Percentiles rank a stretch among this genome's conserved stretches.
phyloP scores from a whole-genome alignment of 176 grass and related monocot species.

The Thalia dealbata region DNA sequence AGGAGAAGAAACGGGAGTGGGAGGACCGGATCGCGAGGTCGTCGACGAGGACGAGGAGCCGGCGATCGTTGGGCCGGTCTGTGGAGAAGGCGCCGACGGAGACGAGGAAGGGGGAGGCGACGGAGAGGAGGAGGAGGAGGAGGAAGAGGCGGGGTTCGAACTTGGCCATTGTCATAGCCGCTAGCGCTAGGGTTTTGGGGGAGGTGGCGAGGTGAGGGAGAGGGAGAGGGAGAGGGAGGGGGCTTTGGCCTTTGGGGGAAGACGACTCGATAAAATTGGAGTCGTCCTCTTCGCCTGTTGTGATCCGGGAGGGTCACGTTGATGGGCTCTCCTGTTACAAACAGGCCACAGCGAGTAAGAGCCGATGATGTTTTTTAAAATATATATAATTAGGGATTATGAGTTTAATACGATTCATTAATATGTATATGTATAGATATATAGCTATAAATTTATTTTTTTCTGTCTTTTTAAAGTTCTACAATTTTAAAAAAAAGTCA shows the following conservation, averaged over 20 bases:
- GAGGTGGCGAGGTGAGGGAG: not conserved
- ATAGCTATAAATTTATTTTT: no score
- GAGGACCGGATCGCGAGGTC: slow-evolving; percentile 72
- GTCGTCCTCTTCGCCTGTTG: not conserved
- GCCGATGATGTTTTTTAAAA: not conserved
- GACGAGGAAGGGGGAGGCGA: slow-evolving; percentile 4
- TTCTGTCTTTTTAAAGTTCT: no score
- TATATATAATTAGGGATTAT: no score
- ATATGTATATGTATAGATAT: no score
- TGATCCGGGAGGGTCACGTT: not conserved
- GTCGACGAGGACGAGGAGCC: slow-evolving; percentile 72
- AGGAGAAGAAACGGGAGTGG: slow-evolving; percentile 68
- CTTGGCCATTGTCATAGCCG: slow-evolving; percentile 29
- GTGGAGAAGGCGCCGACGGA: slow-evolving; percentile 4
- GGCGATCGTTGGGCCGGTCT: slow-evolving; percentile 40
- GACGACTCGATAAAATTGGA: not conserved
- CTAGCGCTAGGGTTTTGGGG: slow-evolving; percentile 29
- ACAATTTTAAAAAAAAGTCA: no score
- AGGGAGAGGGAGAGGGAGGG: no score
- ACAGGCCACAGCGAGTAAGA: not conserved
- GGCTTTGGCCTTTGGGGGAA: not conserved
- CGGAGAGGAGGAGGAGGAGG: slow-evolving; percentile 10
- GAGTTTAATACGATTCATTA: no score
- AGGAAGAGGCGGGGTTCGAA: not conserved
- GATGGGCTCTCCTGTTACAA: not conserved